Percentiles rank a stretch among this genome's conserved stretches.
Conservation (phyloP, 1,284 basidiomycete species). For the Neolentinus lepideus region DNA sequence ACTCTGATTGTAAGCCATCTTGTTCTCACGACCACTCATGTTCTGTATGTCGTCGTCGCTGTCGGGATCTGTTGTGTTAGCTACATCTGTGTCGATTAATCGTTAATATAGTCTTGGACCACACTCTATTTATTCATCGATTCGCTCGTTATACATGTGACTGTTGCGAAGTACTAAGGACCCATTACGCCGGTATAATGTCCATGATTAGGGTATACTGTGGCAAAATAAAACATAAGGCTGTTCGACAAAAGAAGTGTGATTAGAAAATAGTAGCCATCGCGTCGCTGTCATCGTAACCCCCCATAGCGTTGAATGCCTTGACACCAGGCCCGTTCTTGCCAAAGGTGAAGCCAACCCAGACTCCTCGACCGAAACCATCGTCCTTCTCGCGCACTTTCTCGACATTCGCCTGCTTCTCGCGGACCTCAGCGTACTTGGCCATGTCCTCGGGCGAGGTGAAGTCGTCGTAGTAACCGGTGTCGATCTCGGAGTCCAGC, state of each 20-base stretch:
- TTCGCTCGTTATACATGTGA: too few species aligned
- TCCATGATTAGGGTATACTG: not conserved
- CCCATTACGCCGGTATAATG: not conserved
- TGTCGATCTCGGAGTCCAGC: conserved; percentile 92
- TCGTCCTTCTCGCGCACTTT: conserved; percentile 85
- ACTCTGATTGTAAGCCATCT: not conserved
- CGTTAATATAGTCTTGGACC: not conserved
- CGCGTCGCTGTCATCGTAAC: conserved; percentile 23
- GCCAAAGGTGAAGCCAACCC: conserved; percentile 98
- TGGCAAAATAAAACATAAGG: not conserved
- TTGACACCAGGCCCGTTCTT: conserved; percentile 65
- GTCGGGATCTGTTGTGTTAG: not conserved
- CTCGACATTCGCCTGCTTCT: conserved; percentile 95
- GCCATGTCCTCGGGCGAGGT: conserved; percentile 93
- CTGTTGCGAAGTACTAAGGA: not conserved
- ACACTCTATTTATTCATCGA: not conserved
- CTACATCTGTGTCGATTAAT: not conserved
- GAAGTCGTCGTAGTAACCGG: conserved; percentile 99
- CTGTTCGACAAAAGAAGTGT: not conserved
- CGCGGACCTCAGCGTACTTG: conserved; percentile 96
- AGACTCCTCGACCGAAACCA: conserved; percentile 69
- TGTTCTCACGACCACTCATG: not conserved
- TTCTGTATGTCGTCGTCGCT: not conserved
- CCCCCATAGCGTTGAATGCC: conserved; percentile 20
- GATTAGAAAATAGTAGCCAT: conserved; percentile 63